A percentile compares a stretch with the other conserved stretches of the same genome.
These are phyloP conservation scores for Cetraspora pellucida DNA, from an alignment of 192 early-diverging fungal genomes.

Conservation along the genomic window DNA sequence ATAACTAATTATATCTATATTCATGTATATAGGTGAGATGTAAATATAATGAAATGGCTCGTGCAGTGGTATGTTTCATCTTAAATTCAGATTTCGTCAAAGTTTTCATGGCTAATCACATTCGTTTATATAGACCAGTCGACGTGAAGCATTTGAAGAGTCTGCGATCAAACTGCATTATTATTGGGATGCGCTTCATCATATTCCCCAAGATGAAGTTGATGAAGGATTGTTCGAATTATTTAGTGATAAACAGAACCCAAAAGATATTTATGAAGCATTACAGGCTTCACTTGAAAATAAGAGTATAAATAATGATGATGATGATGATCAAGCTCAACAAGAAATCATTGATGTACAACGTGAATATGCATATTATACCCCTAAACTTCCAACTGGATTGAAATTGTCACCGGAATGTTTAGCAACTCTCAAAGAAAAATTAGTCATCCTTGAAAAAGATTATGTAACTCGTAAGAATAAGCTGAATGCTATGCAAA, in stretches of 20 bases:
- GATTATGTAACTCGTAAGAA: conserved; percentile 18
- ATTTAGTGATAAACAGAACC: conserved; percentile 18
- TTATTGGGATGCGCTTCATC: conserved; percentile 18
- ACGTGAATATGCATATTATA: conserved; percentile 24
- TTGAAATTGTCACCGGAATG: conserved; percentile 8
- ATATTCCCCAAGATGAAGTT: conserved; percentile 22
- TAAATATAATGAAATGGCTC: conserved; percentile 17
- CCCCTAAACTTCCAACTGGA: conserved; percentile 8
- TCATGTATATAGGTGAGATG: conserved; percentile 16
- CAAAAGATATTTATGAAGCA: conserved; percentile 18
- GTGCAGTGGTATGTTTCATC: not conserved
- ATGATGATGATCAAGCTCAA: not conserved
- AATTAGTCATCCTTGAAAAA: conserved; percentile 2
- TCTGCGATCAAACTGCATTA: conserved; percentile 23
- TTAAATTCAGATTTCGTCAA: not conserved
- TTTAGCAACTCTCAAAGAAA: conserved; percentile 3
- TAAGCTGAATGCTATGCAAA: not conserved
- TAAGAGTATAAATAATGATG: not conserved
- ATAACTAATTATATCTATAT: not conserved
- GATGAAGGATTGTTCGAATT: conserved; percentile 17
- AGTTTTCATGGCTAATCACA: not conserved
- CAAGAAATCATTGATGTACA: not conserved
- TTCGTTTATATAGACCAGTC: not conserved
- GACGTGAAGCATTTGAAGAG: conserved; percentile 25
- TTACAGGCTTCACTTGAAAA: conserved; percentile 8